A percentile compares a stretch with the other conserved stretches of the same genome.
These are phyloP conservation scores for maize (Zea mays) DNA, from an alignment of 176 grass and related monocot species.

Conservation along the genomic window Zm-B73-REFERENCE-NAM-5.0 NC_050096.1:187081501-187082000, in stretches of 20 bases:
- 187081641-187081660: slow-evolving; percentile 5
- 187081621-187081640: neutral
- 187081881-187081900: neutral
- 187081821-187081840: neutral
- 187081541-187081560: neutral
- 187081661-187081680: slow-evolving; percentile 8
- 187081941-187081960: neutral
- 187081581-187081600: neutral
- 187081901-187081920: neutral
- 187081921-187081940: neutral
- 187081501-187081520: slow-evolving; percentile 70
- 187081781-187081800: neutral
- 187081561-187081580: no score
- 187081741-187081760: slow-evolving; percentile 44
- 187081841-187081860: neutral
- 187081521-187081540: no score
- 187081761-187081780: neutral
- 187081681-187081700: slow-evolving; percentile 56
- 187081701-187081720: slow-evolving; percentile 94
- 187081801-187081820: neutral
- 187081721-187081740: slow-evolving; percentile 82
- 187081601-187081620: neutral
- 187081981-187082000: neutral
- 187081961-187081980: neutral
- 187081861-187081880: neutral